phyloP scores from a whole-genome alignment of 306 rosid genomes.

The Glycine tomentella region DNA sequence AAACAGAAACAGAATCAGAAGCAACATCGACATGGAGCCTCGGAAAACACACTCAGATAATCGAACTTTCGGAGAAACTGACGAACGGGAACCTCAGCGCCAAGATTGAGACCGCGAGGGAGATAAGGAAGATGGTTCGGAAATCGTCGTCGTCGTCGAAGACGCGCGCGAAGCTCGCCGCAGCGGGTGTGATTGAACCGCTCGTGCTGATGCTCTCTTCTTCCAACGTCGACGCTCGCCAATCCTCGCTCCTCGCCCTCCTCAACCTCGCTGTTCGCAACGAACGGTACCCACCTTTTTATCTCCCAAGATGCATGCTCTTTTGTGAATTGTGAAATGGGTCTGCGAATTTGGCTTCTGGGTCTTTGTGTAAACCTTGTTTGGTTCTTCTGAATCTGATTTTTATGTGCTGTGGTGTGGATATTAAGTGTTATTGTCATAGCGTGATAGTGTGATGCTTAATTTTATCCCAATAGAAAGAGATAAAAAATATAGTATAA shows the following conservation, averaged over 20 bases:
- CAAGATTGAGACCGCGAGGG: constrained; percentile 88
- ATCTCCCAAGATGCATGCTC: constrained; percentile 18
- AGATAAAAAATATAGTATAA: background rate
- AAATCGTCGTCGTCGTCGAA: constrained; percentile 62
- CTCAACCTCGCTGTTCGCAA: constrained; percentile 91
- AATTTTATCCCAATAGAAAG: background rate
- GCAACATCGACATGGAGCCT: constrained; percentile 50
- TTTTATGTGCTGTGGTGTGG: background rate
- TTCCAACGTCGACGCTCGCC: constrained; percentile 72
- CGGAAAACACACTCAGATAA: constrained; percentile 57
- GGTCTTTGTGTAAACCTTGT: background rate
- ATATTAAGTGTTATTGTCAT: background rate
- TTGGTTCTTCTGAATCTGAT: background rate
- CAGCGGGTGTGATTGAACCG: constrained; percentile 79
- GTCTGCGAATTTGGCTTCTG: background rate
- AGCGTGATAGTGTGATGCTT: background rate
- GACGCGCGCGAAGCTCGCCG: constrained; percentile 71
- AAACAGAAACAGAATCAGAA: constrained; percentile 38
- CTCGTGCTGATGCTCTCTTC: constrained; percentile 83
- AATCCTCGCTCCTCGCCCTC: constrained; percentile 88
- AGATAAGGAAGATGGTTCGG: constrained; percentile 75
- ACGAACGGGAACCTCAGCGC: constrained; percentile 67
- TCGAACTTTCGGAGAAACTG: constrained; percentile 72
- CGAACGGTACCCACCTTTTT: constrained; percentile 57
- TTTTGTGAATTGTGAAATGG: background rate